These are phyloP conservation scores for Lycium ferocissimum DNA, from an alignment of 257 asterid species.

Conservation along the genomic window DNA sequence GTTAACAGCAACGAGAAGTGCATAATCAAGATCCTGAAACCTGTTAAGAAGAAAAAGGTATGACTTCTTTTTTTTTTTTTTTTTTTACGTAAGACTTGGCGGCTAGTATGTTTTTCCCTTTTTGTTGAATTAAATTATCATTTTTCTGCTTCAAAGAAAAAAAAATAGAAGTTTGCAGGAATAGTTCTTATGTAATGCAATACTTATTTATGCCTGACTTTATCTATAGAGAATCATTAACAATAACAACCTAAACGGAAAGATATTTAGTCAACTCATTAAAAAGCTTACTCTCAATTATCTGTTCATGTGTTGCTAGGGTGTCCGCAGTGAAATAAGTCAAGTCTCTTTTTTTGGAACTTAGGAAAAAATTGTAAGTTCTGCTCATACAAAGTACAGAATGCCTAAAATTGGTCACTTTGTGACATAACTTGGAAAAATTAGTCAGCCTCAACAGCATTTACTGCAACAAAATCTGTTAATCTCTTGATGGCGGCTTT, in stretches of 20 bases:
- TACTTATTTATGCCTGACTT: background rate
- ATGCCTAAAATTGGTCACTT: conserved; percentile 12
- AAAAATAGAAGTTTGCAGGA: background rate
- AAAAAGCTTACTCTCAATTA: background rate
- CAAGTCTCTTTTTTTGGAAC: background rate
- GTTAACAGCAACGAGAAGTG: conserved; percentile 46
- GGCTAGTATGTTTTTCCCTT: background rate
- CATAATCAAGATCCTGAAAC: conserved; percentile 54
- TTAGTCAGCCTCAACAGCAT: background rate
- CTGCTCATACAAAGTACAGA: background rate
- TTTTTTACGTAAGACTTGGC: background rate
- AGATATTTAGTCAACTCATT: background rate
- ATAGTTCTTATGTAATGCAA: background rate
- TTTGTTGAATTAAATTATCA: background rate
- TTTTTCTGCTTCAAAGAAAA: background rate
- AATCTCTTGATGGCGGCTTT: background rate
- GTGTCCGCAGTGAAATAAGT: conserved; percentile 17
- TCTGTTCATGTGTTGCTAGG: background rate
- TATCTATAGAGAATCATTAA: background rate
- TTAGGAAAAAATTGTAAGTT: background rate
- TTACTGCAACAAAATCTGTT: background rate
- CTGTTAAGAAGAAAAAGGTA: conserved; percentile 58
- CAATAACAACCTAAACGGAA: background rate
- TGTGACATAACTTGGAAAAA: background rate
- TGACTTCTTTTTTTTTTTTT: background rate